phyloP scores from a whole-genome alignment of 345 rosid species.

The Fremontodendron californicum region DNA sequence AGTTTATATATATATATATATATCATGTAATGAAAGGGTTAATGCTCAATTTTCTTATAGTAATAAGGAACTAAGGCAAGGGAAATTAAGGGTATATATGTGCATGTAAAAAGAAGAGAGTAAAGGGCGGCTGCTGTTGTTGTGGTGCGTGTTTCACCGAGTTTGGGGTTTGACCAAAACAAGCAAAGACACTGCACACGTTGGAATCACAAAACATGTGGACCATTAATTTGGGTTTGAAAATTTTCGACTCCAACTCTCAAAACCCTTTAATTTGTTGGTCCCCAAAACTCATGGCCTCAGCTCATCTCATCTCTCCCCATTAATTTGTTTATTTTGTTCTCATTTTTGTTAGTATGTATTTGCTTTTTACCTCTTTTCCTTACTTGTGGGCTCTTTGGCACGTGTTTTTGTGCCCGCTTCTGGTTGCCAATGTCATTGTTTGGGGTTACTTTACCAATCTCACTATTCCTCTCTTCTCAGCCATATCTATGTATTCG shows the following conservation, averaged over 20 bases:
- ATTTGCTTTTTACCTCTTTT: too few relatives aligned
- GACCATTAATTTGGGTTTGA: background rate
- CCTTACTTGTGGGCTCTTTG: background rate
- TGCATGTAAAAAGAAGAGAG: background rate
- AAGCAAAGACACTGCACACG: background rate
- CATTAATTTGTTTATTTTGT: background rate
- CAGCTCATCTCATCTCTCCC: background rate
- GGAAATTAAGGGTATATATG: background rate
- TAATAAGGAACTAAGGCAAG: background rate
- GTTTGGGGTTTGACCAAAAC: slow-evolving; percentile 7
- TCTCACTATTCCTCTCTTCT: background rate
- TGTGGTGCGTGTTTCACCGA: slow-evolving; percentile 1
- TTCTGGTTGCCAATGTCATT: background rate
- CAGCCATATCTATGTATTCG: background rate
- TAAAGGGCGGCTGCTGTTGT: background rate
- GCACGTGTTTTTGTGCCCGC: background rate
- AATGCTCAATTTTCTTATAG: background rate
- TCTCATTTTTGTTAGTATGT: background rate
- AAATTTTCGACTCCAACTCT: background rate
- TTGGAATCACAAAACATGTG: slow-evolving; percentile 12
- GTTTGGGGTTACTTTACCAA: background rate
- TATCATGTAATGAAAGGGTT: too few relatives aligned
- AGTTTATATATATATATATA: too few relatives aligned
- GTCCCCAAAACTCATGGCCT: background rate
- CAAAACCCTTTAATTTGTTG: background rate